Evolutionary conservation across 371 early-diverging fungal species (phyloP), one percentile per base, ranked within the genome.

Genomic region (Apophysomyces variabilis): DNA sequence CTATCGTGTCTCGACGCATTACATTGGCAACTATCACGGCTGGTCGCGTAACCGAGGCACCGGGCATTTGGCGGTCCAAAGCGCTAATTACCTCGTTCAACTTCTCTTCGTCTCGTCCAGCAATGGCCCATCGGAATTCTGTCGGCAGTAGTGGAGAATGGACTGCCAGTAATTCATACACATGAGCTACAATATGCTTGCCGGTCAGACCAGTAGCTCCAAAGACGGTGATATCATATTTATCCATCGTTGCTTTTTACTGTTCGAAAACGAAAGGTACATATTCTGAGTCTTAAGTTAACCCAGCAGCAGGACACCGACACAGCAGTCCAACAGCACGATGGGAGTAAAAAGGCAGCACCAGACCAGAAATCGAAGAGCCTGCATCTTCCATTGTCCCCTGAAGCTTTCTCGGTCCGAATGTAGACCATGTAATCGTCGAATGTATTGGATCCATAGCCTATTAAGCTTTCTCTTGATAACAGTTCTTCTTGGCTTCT

Each of bases 181-280:
- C 77, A 67, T 93, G 86, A 57, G 87, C 75, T 14, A 91, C 87
- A 54, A 93, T 89, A 62, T 87, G 82, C 65, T 86, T 83, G 21
- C 95, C 96, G 6, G 96, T 93, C 78, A 93, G 92, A 1, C 95
- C 95, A 35, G 91, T 91, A 13, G 93, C 95, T 5, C 97, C 97
- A 81, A 93, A 92, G 38, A 96, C 73, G 39, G 93, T 83, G 14
- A 95, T 68, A 69, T 94, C 84, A 59, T 64, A 66, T 21, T 50
- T 50, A 21, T 50, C 54, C 21, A 21, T 50, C 54, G 21, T 50
- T 50, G 54, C 21, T 41, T 26, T 26, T 26, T 26, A 3, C 32
- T 26, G 3, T 26, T 26, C 32, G 41, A 41, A 41, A 8, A 5
- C 41, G 41, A 41, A 41, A 41, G 41, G 41, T 11, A 41, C 41